Base-by-base conservation (phyloP, 176 grass and related monocot species). In the Oryza meyeriana region DNA sequence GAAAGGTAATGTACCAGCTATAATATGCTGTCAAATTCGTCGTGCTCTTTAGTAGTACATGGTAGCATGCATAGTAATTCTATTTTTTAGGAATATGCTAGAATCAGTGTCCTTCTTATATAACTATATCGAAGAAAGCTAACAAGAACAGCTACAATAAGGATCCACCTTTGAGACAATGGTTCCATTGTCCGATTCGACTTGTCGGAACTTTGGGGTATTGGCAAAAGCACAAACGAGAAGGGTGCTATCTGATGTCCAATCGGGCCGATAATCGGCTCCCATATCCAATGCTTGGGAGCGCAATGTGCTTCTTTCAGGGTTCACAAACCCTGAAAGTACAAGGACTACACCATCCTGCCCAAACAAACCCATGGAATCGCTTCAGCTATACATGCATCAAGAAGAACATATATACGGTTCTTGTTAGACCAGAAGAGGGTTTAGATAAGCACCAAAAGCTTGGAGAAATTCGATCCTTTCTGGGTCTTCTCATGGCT, bases 221-320 rank as follows among this genome's bases (percentile, higher is more conserved):
- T 79, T 96, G 31, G 85, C 66, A 78, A 95, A 99, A 36, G 97
- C 97, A 80, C 93, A 96, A 39, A 99, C 85, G 87, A 99, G 97
- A 79, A 99, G 89, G 38, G 91, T 96, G 78, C 93, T 92, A 78
- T 95, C 89, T 0, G 87, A 83, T 25, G 83, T 85, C 97, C 97
- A 99, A 72, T 96, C 97, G 1, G 93, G 87, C 35, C 77, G 82
- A 83, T 94, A 99, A 59, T 88, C 89, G 4, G 93, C 97, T 20
- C 97, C 97, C 91, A 96, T 94, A 35, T 95, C 97, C 70, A 93
- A 86, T 41, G 91, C 93, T 41, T 96, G 91, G 25, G 89, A 92
- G 27, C 91, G 86, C 55, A 99, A 69, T 22, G 84, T 88, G 69
- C 93, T 52, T 64, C 97, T 91, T 81, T 96, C 89, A 47, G 97